phyloP scores from a whole-genome alignment of 768 basidiomycete genomes.

The Crepidotus variabilis region DNA sequence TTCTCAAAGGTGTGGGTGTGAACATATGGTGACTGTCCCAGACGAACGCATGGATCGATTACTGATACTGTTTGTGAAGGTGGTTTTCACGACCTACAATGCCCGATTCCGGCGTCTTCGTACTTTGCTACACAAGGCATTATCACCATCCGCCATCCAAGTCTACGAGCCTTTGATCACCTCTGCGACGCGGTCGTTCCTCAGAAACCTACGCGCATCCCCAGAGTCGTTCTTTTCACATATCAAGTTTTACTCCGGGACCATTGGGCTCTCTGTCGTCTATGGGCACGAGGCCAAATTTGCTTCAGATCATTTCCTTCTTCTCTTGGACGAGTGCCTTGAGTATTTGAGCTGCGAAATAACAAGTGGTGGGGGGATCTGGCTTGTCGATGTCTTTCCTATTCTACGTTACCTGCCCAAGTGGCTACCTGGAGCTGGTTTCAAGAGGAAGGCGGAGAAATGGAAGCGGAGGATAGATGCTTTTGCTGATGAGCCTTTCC shows the following conservation, averaged over 20 bases:
- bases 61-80: conserved; percentile 36
- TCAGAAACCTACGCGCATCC: conserved; percentile 50
- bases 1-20: conserved; percentile 43
- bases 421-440: conserved; percentile 52
- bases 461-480: conserved; percentile 33
- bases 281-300: conserved; percentile 46
- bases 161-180: conserved; percentile 56
- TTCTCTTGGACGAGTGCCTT: conserved; percentile 39
- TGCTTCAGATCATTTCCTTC: conserved; percentile 32
- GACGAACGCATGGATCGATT: conserved; percentile 40
- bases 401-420: conserved; percentile 15
- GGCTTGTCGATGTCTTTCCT: conserved; percentile 17
- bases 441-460: conserved; percentile 37
- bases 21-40: conserved; percentile 62
- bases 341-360: conserved; percentile 36
- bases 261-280: conserved; percentile 51
- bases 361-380: conserved; percentile 39
- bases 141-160: conserved; percentile 49
- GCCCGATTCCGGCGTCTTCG: conserved; percentile 63
- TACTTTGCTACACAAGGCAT: conserved; percentile 61
- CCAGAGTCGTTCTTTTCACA: conserved; percentile 52
- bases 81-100: conserved; percentile 55
- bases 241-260: conserved; percentile 52
- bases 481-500: conserved; percentile 30
- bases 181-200: conserved; percentile 53